Percentiles rank a stretch among this genome's conserved stretches.
Conservation (phyloP, 257 asterid species). For the Capsicum baccatum region DNA sequence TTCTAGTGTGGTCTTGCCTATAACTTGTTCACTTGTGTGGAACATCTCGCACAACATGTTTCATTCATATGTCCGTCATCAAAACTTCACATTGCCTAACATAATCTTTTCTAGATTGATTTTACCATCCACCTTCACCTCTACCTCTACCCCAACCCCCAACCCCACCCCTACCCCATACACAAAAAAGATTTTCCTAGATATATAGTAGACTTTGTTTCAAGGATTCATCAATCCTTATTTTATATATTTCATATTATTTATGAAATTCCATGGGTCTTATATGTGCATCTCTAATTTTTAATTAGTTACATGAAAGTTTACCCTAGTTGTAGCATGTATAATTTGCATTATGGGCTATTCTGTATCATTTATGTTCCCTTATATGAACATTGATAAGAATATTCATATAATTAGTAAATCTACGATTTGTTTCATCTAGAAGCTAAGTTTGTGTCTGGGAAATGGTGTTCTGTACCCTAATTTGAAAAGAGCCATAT, state of each 20-base stretch:
- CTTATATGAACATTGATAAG: neutral
- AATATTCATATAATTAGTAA: neutral
- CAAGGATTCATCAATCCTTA: neutral
- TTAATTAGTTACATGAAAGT: neutral
- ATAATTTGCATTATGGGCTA: neutral
- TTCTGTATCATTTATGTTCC: neutral
- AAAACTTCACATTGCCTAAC: too few species aligned
- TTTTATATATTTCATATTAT: neutral
- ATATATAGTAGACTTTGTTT: neutral
- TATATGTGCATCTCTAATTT: neutral
- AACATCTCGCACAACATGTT: too few species aligned
- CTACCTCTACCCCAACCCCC: too few species aligned
- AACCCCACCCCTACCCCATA: too few species aligned
- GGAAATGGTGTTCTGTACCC: slow-evolving; percentile 27
- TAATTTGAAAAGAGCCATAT: slow-evolving; percentile 18
- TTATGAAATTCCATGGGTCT: neutral
- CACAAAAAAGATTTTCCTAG: neutral
- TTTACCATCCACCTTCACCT: too few species aligned
- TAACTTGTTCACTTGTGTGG: too few species aligned
- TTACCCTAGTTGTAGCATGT: neutral
- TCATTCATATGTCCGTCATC: too few species aligned
- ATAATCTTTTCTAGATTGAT: neutral
- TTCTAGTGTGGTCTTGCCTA: too few species aligned
- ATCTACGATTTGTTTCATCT: neutral
- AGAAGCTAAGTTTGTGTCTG: neutral